These are phyloP conservation scores for Malania oleifera DNA, from an alignment of 164 flowering plant species.

Conservation along the genomic window DNA sequence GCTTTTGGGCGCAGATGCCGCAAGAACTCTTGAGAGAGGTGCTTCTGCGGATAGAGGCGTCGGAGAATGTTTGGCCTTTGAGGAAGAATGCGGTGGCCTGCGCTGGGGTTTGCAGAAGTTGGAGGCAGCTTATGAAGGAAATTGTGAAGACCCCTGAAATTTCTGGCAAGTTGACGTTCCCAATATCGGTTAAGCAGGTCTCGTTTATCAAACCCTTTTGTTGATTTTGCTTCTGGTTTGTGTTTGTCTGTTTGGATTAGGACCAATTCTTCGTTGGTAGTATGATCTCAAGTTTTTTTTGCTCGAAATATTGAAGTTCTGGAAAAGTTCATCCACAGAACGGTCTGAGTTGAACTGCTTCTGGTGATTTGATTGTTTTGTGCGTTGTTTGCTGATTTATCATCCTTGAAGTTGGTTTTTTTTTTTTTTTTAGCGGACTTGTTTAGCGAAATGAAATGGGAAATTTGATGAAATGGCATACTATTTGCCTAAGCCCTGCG, in stretches of 20 bases:
- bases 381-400: no score
- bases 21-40: conserved; percentile 82
- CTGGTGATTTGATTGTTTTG: no score
- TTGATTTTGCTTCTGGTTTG: background rate
- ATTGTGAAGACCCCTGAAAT: conserved; percentile 66
- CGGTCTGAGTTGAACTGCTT: no score
- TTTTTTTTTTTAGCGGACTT: no score
- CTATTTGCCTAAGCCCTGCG: no score
- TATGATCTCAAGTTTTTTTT: no score
- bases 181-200: conserved; percentile 85
- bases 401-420: no score
- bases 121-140: conserved; percentile 72
- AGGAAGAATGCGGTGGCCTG: conserved; percentile 72
- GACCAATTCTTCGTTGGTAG: background rate
- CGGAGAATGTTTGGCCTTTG: conserved; percentile 71
- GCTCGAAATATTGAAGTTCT: no score
- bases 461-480: no score
- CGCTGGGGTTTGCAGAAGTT: conserved; percentile 81
- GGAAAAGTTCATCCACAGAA: no score
- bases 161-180: conserved; percentile 73
- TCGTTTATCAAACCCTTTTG: background rate
- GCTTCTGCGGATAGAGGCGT: conserved; percentile 56
- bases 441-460: no score
- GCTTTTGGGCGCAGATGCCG: conserved; percentile 86
- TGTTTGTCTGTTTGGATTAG: background rate